phyloP scores from a whole-genome alignment of 192 early-diverging fungal genomes.

The Coemansia aciculifera region DNA sequence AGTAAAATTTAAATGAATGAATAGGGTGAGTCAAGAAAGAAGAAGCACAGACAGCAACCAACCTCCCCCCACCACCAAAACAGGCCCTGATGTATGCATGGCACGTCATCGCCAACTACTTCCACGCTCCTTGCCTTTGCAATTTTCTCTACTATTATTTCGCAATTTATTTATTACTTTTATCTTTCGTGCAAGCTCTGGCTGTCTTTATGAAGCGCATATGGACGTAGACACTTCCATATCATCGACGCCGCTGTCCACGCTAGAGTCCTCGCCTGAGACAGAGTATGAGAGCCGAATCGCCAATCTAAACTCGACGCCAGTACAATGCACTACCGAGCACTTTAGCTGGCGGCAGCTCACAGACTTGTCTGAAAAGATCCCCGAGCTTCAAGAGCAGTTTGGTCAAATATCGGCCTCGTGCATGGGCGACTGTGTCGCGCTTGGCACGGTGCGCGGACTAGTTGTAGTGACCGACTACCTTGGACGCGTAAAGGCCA shows the following conservation, averaged over 20 bases:
- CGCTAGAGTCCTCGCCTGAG: conserved; percentile 41
- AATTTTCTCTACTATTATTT: not conserved
- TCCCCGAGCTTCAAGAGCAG: conserved; percentile 34
- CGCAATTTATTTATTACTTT: not conserved
- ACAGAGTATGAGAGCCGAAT: conserved; percentile 52
- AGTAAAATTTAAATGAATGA: not conserved
- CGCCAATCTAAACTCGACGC: conserved; percentile 42
- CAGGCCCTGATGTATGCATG: not conserved
- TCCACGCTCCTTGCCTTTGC: not conserved
- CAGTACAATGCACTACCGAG: conserved; percentile 39
- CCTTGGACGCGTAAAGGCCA: conserved; percentile 38
- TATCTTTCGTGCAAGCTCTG: not conserved
- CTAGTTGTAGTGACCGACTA: conserved; percentile 41
- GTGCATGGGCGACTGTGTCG: conserved; percentile 43
- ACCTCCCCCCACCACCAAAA: not conserved
- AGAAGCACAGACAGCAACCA: not conserved
- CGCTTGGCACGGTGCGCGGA: conserved; percentile 42
- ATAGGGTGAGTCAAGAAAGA: not conserved
- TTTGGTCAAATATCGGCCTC: conserved; percentile 34
- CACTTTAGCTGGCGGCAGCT: conserved; percentile 53
- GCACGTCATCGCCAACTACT: not conserved
- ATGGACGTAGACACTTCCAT: conserved; percentile 29
- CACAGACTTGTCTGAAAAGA: conserved; percentile 32
- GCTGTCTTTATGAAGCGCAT: not conserved
- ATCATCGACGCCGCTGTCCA: conserved; percentile 32